A percentile compares a stretch with the other conserved stretches of the same genome.
Conservation (phyloP, 2,329 filamentous ascomycete genomes). For the Fusarium papillatum region DNA sequence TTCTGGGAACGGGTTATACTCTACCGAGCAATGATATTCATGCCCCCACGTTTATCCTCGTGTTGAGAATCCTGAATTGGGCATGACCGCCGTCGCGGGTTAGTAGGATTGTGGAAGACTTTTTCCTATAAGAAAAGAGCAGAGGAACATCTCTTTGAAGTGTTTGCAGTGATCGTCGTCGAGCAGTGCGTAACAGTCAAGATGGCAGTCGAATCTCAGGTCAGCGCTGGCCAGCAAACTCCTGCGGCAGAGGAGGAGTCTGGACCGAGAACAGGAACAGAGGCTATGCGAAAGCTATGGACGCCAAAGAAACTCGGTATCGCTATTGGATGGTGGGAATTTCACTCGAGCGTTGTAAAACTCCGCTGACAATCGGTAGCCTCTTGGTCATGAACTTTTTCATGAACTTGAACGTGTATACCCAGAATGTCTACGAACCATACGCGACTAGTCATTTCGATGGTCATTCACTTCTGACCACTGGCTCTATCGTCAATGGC, state of each 20-base stretch:
- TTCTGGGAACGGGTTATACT: constrained; percentile 5
- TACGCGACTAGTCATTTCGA: constrained; percentile 37
- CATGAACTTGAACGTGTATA: constrained; percentile 37
- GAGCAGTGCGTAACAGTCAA: neutral
- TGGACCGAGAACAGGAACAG: constrained; percentile 15
- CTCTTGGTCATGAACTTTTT: constrained; percentile 38
- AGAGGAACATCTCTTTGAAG: neutral
- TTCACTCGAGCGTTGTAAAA: accelerated
- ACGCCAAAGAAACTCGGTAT: constrained; percentile 2
- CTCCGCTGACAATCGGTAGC: neutral
- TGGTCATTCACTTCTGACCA: constrained; percentile 24
- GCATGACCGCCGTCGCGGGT: constrained; percentile 13
- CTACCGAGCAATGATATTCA: constrained; percentile 25
- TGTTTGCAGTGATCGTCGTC: neutral
- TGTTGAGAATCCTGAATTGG: constrained; percentile 13
- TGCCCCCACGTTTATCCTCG: neutral
- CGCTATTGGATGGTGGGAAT: constrained; percentile 23
- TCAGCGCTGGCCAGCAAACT: neutral
- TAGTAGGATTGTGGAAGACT: neutral
- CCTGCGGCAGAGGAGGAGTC: neutral
- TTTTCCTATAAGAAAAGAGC: neutral
- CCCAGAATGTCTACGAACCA: constrained; percentile 34
- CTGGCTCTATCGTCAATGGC: constrained; percentile 28
- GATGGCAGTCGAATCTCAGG: constrained; percentile 5
- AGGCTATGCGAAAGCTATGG: constrained; percentile 32